Evolutionary conservation across 1,284 basidiomycete species (phyloP), one percentile per base, ranked within the genome.

Genomic region (Coniferiporia sulphurascens): DNA sequence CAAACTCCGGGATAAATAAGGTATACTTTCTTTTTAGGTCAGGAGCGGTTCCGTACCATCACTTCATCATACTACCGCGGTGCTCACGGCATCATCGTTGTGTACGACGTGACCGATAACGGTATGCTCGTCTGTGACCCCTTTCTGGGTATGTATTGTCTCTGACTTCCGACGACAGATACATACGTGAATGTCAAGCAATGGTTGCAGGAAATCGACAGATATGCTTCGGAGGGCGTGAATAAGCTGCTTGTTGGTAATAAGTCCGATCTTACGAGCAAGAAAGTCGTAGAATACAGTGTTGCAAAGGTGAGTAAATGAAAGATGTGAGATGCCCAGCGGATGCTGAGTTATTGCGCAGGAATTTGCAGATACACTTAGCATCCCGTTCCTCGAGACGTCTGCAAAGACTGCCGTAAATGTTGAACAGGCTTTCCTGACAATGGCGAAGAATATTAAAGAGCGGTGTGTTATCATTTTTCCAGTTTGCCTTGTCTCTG

Each of bases 351-450:
- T 59, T 54, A 52, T 56, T 50, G 49, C 50, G 36, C 69, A 94
- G 87, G 94, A 97, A 79, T 95, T 99, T 67, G 94, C 97, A 55
- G 93, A 98, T 72, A 94, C 98, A 73, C 81, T 99, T 62, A 84
- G 83, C 67, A 95, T 99, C 65, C 91, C 93, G 35, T 99, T 98
- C 90, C 83, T 99, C 70, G 97, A 99, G 80, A 99, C 97, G 15
- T 98, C 95, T 13, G 97, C 97, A 56, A 99, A 99, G 91, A 94
- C 94, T 70, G 94, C 96, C 55, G 93, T 94, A 63, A 98, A 98
- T 70, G 97, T 99, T 64, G 97, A 99, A 75, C 95, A 99, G 73
- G 97, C 97, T 17, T 99, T 99, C 86, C 87, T 99, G 84, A 96
- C 94, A 61, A 94, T 99, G 88, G 96, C 96, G 17, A 97, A 97